These are phyloP conservation scores for Syzygium oleosum DNA, from an alignment of 345 rosid genomes.

Conservation along the genomic window DNA sequence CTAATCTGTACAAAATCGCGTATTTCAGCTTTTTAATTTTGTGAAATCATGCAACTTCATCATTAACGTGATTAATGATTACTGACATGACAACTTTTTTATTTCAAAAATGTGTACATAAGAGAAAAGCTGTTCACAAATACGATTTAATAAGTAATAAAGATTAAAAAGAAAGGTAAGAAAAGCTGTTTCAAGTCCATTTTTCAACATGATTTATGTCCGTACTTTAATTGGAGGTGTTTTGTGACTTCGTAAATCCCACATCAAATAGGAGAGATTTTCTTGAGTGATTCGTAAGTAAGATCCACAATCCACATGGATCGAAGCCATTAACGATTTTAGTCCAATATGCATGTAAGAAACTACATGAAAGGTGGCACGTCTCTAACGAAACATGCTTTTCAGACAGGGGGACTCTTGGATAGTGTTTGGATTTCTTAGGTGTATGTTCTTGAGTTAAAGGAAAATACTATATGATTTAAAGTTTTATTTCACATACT, in stretches of 20 bases:
- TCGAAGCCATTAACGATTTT: background rate
- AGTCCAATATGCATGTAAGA: background rate
- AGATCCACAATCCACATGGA: background rate
- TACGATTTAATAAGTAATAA: background rate
- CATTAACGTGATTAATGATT: background rate
- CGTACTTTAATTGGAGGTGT: background rate
- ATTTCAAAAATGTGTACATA: background rate
- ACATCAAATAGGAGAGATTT: background rate
- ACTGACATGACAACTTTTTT: background rate
- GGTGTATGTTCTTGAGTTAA: background rate
- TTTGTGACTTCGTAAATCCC: background rate
- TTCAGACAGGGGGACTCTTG: rapidly evolving
- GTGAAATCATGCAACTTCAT: background rate
- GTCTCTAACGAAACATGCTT: background rate
- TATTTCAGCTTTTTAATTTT: background rate
- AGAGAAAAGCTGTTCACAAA: background rate
- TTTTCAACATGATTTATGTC: background rate
- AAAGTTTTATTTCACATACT: background rate
- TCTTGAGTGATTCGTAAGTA: background rate
- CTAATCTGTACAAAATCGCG: background rate
- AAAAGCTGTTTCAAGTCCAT: background rate
- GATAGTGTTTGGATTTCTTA: background rate
- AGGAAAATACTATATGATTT: background rate
- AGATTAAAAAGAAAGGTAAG: background rate
- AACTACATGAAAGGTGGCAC: background rate